Evolutionary conservation across 108 stramenopile species (phyloP).

Genomic region (Conticribra guillardii): DNA sequence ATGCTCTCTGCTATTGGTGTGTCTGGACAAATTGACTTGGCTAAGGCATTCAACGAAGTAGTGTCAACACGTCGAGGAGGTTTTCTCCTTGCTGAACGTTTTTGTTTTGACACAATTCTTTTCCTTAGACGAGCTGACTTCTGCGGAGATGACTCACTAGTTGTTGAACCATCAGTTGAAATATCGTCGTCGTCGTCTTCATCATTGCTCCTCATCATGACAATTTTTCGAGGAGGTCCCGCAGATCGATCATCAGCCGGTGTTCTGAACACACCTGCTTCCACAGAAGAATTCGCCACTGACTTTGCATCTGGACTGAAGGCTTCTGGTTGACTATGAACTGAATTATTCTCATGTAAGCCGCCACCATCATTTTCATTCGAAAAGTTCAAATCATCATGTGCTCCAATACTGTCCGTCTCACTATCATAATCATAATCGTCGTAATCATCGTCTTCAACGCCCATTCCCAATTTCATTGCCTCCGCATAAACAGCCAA

Average conservation of each 20-base stretch:
- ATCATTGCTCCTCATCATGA: conserved; percentile 40
- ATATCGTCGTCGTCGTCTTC: conserved; percentile 31
- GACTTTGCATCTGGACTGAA: conserved; percentile 20
- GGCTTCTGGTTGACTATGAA: not conserved
- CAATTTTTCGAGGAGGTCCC: conserved; percentile 39
- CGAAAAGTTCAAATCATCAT: conserved; percentile 12
- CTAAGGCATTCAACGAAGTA: conserved; percentile 29
- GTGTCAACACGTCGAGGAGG: conserved; percentile 8
- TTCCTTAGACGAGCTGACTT: not conserved
- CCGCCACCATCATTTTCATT: conserved; percentile 1
- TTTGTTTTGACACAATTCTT: not conserved
- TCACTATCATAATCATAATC: conserved; percentile 52
- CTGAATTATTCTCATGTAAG: not conserved
- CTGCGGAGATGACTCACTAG: conserved; percentile 30
- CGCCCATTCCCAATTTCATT: conserved; percentile 60
- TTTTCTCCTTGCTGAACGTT: conserved; percentile 13
- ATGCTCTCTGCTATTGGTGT: conserved; percentile 67
- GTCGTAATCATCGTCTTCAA: conserved; percentile 30
- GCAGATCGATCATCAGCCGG: not conserved
- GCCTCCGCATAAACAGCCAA: conserved; percentile 79
- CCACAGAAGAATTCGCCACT: not conserved
- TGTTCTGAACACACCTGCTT: not conserved
- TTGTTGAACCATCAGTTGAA: conserved; percentile 23
- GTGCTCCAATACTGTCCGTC: conserved; percentile 34
- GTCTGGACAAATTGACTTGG: conserved; percentile 48